Percentiles rank a stretch among this genome's conserved stretches.
Evolutionary conservation across 2,329 filamentous ascomycete genomes (phyloP).

Genomic region (Arthrobotrys megalospora): DNA sequence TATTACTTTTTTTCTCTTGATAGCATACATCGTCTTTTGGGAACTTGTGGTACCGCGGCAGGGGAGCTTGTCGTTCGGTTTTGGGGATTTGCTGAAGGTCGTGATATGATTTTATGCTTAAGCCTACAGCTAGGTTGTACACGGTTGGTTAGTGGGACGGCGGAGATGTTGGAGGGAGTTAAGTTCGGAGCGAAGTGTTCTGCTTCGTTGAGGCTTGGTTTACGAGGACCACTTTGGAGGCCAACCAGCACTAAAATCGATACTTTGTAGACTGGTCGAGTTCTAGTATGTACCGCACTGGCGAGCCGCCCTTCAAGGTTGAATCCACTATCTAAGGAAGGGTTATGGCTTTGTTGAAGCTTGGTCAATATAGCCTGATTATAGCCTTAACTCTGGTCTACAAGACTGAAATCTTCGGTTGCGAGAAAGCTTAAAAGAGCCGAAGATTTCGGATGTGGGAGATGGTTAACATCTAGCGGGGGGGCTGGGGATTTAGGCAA

Average conservation of each 20-base stretch:
- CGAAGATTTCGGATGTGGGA: neutral
- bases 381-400: neutral
- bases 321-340: neutral
- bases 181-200: neutral
- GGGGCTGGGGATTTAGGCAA: neutral
- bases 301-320: neutral
- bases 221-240: no score
- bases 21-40: no score
- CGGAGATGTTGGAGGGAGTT: neutral
- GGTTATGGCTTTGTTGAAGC: neutral
- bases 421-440: neutral
- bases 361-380: constrained; percentile 6
- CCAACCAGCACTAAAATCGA: neutral
- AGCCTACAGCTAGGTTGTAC: no score
- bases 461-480: neutral
- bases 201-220: no score
- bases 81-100: neutral
- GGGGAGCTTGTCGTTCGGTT: neutral
- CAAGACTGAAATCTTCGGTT: neutral
- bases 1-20: neutral
- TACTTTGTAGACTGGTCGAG: neutral
- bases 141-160: neutral
- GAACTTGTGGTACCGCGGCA: no score
- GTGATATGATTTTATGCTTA: neutral
- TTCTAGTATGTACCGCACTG: no score